Evolutionary conservation across 306 rosid genomes (phyloP), one percentile per base, ranked within the genome.

Genomic region (Fagus sylvatica): DNA sequence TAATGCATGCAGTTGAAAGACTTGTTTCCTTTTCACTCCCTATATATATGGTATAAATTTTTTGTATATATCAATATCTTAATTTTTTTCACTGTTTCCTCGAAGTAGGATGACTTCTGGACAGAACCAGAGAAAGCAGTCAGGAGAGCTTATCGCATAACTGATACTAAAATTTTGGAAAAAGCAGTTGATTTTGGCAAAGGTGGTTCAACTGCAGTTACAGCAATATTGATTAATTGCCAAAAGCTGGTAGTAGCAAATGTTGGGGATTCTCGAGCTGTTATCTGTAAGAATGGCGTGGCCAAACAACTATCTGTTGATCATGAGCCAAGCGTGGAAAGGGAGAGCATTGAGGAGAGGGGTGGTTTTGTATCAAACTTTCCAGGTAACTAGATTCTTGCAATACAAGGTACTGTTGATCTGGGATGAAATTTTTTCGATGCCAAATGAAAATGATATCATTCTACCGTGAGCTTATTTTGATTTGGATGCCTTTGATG

Each of bases 191-290:
- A 91, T 78, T 84, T 96, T 79, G 98, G 99, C 28, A 85, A 72
- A 81, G 99, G 98, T 17, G 99, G 99, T 71, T 96, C 99, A 68
- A 96, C 99, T 57, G 99, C 99, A 41, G 99, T 96, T 42, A 93
- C 99, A 8, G 99, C 99, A 61, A 93, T 96, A 85, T 74, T 96
- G 81, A 90, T 96, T 8, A 83, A 96, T 81, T 88, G 99, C 81
- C 85, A 82, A 30, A 86, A 80, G 88, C 83, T 93, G 74, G 82
- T 96, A 41, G 97, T 96, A 62, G 99, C 97, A 36, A 96, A 96
- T 48, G 80, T 96, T 34, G 98, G 99, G 53, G 99, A 96, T 86
- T 96, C 99, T 75, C 86, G 99, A 32, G 99, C 99, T 68, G 90
- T 96, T 61, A 64, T 93, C 76, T 85, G 85, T 69, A 74, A 69